Conservation (phyloP, 208 protist genomes). For the Leishmania arabica region DNA sequence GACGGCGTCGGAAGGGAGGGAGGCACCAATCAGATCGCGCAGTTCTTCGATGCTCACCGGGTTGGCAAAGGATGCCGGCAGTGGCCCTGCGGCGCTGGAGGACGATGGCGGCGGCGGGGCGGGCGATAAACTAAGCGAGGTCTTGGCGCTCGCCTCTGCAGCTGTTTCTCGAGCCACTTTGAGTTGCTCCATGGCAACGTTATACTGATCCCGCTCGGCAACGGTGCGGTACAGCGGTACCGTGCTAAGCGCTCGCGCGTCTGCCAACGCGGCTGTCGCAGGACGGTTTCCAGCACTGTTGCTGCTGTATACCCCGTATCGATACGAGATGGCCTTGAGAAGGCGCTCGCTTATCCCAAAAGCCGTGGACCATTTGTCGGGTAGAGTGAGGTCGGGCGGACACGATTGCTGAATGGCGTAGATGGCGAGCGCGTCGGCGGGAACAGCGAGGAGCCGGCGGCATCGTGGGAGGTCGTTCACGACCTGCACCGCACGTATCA, state of each 20-base stretch:
- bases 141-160: background rate
- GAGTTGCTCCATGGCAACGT: slow-evolving; percentile 5
- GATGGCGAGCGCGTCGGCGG: slow-evolving; percentile 54
- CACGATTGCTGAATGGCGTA: slow-evolving; percentile 54
- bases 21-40: slow-evolving; percentile 22
- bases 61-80: background rate
- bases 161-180: background rate
- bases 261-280: slow-evolving; percentile 8
- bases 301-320: slow-evolving; percentile 24
- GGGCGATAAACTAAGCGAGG: slow-evolving; percentile 5
- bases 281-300: slow-evolving; percentile 6
- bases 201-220: slow-evolving; percentile 17
- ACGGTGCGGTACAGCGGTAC: slow-evolving; percentile 33
- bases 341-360: slow-evolving; percentile 44
- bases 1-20: slow-evolving; percentile 1
- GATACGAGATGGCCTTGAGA: slow-evolving; percentile 16
- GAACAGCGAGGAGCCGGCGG: slow-evolving; percentile 27
- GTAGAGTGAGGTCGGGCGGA: slow-evolving; percentile 41
- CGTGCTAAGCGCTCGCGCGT: slow-evolving; percentile 11
- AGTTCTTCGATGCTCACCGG: slow-evolving; percentile 31
- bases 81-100: background rate
- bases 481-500: slow-evolving; percentile 52
- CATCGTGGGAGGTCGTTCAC: slow-evolving; percentile 80
- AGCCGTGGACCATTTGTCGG: slow-evolving; percentile 45
- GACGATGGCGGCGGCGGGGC: slow-evolving; percentile 8